A percentile compares a stretch with the other conserved stretches of the same genome.
These are phyloP conservation scores for Fusarium sp. DNA, from an alignment of 2,329 filamentous ascomycete genomes.

Conservation along the genomic window DNA sequence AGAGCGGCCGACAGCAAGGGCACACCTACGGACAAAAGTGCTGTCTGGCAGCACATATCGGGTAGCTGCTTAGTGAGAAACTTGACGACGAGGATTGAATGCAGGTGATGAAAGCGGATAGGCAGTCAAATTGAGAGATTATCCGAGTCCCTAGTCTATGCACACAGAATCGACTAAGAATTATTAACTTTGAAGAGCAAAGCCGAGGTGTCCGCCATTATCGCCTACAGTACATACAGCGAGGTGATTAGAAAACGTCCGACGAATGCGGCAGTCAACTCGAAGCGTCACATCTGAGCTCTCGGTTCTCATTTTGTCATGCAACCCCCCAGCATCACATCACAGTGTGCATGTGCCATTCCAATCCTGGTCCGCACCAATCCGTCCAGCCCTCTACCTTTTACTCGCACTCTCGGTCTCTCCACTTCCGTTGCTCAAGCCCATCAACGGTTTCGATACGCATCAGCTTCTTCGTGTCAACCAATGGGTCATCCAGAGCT, in stretches of 20 bases:
- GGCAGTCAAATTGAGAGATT: conserved; percentile 24
- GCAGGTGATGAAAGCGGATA: conserved; percentile 27
- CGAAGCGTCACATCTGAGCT: conserved; percentile 37
- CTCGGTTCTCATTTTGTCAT: conserved; percentile 37
- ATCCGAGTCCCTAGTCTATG: conserved; percentile 18
- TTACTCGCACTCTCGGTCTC: conserved; percentile 9
- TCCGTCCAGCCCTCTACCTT: conserved; percentile 23
- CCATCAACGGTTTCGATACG: conserved; percentile 34
- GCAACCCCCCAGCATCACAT: conserved; percentile 35
- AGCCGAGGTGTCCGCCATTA: conserved; percentile 27
- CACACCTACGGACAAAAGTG: conserved; percentile 17
- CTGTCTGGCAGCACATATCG: conserved; percentile 32
- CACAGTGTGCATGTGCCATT: conserved; percentile 36
- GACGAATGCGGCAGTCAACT: conserved; percentile 30
- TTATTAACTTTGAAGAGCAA: conserved; percentile 23
- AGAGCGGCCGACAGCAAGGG: conserved; percentile 12
- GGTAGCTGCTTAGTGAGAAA: conserved; percentile 31
- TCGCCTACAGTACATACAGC: neutral
- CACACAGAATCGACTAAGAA: conserved; percentile 12
- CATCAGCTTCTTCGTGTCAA: conserved; percentile 10
- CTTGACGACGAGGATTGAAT: conserved; percentile 13
- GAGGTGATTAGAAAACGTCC: neutral
- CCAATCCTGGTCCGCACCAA: conserved; percentile 34
- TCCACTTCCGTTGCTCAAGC: conserved; percentile 20
- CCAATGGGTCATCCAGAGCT: conserved; percentile 32